Evolutionary conservation across 768 basidiomycete genomes (phyloP).

Genomic region (Amanita subjunquillea): DNA sequence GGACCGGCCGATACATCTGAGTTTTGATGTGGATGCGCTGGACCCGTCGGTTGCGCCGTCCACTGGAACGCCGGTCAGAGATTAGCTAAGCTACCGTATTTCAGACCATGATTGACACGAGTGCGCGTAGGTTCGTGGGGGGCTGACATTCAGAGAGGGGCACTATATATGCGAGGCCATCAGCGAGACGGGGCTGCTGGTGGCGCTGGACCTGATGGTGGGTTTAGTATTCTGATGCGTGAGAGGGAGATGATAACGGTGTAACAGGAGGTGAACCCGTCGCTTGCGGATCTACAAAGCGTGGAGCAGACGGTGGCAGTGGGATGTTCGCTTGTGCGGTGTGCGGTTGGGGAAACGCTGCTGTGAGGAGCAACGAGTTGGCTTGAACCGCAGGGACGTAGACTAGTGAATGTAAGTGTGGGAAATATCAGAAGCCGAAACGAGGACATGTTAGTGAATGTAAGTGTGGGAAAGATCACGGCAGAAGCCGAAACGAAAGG

Average conservation of each 20-base stretch:
- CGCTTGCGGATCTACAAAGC: constrained; percentile 62
- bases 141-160: constrained; percentile 94
- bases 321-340: constrained; percentile 76
- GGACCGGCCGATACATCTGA: constrained; percentile 83
- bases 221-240: constrained; percentile 13
- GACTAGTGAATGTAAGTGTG: constrained; percentile 6
- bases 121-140: constrained; percentile 67
- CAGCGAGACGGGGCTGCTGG: constrained; percentile 85
- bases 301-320: constrained; percentile 85
- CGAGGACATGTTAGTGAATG: background rate
- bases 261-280: constrained; percentile 90
- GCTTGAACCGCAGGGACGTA: background rate
- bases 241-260: constrained; percentile 2
- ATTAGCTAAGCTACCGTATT: background rate
- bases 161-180: constrained; percentile 95
- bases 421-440: constrained; percentile 8
- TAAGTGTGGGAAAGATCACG: constrained; percentile 13
- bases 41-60: constrained; percentile 96
- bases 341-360: constrained; percentile 57
- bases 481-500: background rate
- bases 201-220: constrained; percentile 92
- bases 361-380: constrained; percentile 15
- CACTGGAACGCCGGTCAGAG: constrained; percentile 78
- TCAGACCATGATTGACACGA: constrained; percentile 7
- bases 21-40: constrained; percentile 92